Evolutionary conservation across 495 filamentous ascomycete genomes (phyloP), one percentile per base, ranked within the genome.

Genomic region (Usnea hakonensis): DNA sequence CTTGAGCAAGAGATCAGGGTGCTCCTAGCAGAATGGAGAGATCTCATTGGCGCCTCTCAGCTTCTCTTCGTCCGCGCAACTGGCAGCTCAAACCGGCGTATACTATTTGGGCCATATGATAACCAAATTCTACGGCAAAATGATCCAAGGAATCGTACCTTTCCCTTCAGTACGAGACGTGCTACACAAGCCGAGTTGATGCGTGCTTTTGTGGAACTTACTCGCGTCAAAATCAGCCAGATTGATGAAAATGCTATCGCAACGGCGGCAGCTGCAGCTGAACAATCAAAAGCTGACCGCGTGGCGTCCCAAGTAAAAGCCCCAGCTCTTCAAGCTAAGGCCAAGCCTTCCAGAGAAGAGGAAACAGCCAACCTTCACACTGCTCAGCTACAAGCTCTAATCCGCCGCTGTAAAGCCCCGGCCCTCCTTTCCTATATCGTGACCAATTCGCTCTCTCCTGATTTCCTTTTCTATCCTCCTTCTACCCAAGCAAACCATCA

Each of bases 101-200:
- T 89, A 14, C 77, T 98, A 3, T 97, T 96, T 69, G 90, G 90
- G 2, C 87, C 91, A 7, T 94, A 97, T 70, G 92, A 97, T 4
- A 89, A 84, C 3, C 90, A 97, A 69, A 83, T 95, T 4, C 70
- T 97, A 56, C 85, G 82, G 43, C 82, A 83, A 44, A 94, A 91
- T 67, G 94, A 98, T 68, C 78, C 85, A 2, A 81, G 95, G n/a
- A 78, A 94, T 65, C 82, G 95, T 48, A 86, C 89, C 0, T 96
- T 98, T 68, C 94, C 94, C 0, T 97, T 98, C 74, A 95, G 82
- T 74, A 98, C 94, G 13, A 84, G 93, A n/a, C 80, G 94, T 30
- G 91, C 94, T 4, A 98, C 94, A 0, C 91, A 98, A 65, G 88
- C 85, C 38, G 94, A 98, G 73, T 86, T 98, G 1, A 91, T 96